phyloP scores from a whole-genome alignment of 345 rosid species.

The Leavenworthia alabamica region DNA sequence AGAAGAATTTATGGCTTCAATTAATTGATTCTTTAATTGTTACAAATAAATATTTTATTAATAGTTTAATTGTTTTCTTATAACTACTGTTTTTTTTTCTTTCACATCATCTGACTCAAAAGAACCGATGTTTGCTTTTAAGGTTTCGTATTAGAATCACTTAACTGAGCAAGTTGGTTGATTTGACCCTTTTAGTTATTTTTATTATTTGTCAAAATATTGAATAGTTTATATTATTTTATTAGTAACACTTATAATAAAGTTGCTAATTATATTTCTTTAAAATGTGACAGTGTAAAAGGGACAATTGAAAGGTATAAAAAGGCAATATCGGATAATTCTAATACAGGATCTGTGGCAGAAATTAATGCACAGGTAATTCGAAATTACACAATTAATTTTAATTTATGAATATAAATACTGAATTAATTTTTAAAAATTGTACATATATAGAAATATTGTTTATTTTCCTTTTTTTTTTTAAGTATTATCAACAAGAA shows the following conservation, averaged over 20 bases:
- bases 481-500: conserved; percentile 87
- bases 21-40: no score
- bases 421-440: neutral
- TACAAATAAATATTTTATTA: no score
- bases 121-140: conserved; percentile 36
- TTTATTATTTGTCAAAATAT: no score
- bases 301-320: conserved; percentile 92
- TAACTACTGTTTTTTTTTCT: neutral
- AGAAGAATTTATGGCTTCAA: no score
- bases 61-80: no score
- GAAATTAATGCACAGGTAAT: conserved; percentile 91
- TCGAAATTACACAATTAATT: neutral
- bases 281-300: conserved; percentile 63
- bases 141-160: conserved; percentile 53
- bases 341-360: conserved; percentile 61
- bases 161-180: conserved; percentile 42
- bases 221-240: neutral
- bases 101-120: conserved; percentile 32
- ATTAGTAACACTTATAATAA: neutral
- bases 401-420: neutral
- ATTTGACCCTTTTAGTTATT: conserved; percentile 42
- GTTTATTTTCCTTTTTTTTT: neutral
- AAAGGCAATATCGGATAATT: conserved; percentile 61
- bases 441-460: neutral
- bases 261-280: no score